phyloP scores from a whole-genome alignment of 1,284 basidiomycete genomes.

The Puccinia coronata region DNA sequence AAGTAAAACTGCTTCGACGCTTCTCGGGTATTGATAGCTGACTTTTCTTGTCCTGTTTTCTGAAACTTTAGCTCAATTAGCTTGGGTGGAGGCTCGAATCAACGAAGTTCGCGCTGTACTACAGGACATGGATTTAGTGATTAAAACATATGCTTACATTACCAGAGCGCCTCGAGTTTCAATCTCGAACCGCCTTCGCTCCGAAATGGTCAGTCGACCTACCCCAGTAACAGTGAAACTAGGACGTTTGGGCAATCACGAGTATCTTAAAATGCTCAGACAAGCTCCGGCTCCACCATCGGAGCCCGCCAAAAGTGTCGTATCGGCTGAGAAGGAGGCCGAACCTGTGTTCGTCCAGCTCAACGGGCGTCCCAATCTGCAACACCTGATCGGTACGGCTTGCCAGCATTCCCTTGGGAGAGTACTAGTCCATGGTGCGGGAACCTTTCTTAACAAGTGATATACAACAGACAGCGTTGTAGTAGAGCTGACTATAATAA shows the following conservation, averaged over 20 bases:
- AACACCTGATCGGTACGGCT: not conserved
- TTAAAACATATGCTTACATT: constrained; percentile 13
- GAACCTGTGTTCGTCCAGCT: not conserved
- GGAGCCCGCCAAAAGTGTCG: not conserved
- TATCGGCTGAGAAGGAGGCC: not conserved
- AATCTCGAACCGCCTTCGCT: not conserved
- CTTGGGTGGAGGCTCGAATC: constrained; percentile 26
- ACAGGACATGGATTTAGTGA: not conserved
- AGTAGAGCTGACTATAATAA: not conserved
- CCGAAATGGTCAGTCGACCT: constrained; percentile 8
- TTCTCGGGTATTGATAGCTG: not conserved
- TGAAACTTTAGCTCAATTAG: constrained; percentile 6
- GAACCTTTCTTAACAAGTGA: not conserved
- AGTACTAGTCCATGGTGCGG: constrained; percentile 18
- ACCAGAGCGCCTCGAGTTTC: not conserved
- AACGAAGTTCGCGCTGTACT: constrained; percentile 1
- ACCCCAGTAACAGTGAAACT: not conserved
- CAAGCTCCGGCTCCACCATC: not conserved
- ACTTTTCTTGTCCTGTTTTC: not conserved
- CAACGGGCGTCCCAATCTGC: constrained; percentile 8
- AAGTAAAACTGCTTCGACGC: not conserved
- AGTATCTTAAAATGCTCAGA: constrained; percentile 21
- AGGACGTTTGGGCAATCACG: constrained; percentile 1
- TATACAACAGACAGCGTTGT: not conserved
- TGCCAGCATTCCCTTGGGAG: constrained; percentile 23